Conservation (phyloP, 257 asterid genomes). For the Marsdenia floribunda region DNA sequence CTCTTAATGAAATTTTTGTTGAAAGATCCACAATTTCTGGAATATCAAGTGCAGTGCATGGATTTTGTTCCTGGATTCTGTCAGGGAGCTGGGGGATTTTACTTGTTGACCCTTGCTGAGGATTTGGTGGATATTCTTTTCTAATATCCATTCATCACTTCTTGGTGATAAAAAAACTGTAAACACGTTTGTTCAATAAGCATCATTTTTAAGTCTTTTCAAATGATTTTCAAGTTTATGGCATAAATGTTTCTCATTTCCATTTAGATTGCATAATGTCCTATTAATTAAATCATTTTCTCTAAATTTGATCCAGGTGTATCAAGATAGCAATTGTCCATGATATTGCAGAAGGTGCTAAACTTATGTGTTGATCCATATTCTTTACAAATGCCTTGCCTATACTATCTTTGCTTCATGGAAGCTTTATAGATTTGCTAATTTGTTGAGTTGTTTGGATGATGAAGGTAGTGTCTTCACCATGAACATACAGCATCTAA, state of each 20-base stretch:
- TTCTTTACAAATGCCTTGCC: neutral
- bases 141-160: neutral
- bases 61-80: neutral
- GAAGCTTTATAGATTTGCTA: neutral
- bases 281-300: constrained; percentile 10
- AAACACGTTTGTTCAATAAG: neutral
- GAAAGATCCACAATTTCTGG: neutral
- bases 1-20: too few species aligned
- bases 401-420: neutral
- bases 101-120: neutral
- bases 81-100: neutral
- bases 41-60: neutral
- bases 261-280: neutral
- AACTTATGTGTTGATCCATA: constrained; percentile 2
- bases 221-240: too few species aligned
- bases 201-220: too few species aligned
- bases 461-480: neutral
- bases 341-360: constrained; percentile 88
- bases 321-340: constrained; percentile 92
- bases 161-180: neutral
- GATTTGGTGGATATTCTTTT: neutral
- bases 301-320: constrained; percentile 51
- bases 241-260: neutral
- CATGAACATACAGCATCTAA: neutral
- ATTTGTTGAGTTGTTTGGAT: neutral